A percentile compares a stretch with the other conserved stretches of the same genome.
Conservation (phyloP, 768 basidiomycete genomes). For the Boletus reticulatus region DNA sequence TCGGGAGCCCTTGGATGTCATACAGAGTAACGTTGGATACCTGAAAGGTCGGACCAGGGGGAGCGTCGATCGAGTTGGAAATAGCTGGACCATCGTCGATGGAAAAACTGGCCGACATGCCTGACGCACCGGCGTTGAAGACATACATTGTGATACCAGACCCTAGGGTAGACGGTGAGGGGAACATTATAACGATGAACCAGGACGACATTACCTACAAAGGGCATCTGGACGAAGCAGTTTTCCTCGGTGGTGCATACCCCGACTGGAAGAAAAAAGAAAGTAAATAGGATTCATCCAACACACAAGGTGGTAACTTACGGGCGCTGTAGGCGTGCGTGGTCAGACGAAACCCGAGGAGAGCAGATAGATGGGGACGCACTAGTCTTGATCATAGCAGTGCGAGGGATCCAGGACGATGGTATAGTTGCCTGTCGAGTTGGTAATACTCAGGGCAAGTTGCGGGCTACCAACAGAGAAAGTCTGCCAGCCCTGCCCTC, state of each 20-base stretch:
- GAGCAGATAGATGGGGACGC: neutral
- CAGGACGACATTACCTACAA: constrained; percentile 9
- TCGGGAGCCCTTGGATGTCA: constrained; percentile 13
- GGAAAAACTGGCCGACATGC: constrained; percentile 23
- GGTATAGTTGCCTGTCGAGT: constrained; percentile 19
- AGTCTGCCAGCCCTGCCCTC: constrained; percentile 12
- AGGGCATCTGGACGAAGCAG: constrained; percentile 21
- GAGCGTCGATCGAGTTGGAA: neutral
- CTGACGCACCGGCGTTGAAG: constrained; percentile 16
- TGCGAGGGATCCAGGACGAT: constrained; percentile 16
- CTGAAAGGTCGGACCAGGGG: constrained; percentile 16
- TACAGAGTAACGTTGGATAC: constrained; percentile 21
- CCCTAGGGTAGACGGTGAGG: constrained; percentile 8
- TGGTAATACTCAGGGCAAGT: constrained; percentile 6
- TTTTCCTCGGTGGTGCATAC: constrained; percentile 11
- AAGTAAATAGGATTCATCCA: neutral
- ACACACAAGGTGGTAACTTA: constrained; percentile 3
- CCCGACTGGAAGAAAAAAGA: constrained; percentile 6
- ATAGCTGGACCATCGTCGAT: constrained; percentile 11
- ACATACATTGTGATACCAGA: constrained; percentile 29
- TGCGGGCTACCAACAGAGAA: neutral
- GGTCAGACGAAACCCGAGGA: neutral
- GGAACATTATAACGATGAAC: neutral
- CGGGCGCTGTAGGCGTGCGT: constrained; percentile 10
- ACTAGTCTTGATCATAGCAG: constrained; percentile 28